Percentiles rank a stretch among this genome's conserved stretches.
These are phyloP conservation scores for Lenwebbia sp. DNA, from an alignment of 345 rosid species.

Conservation along the genomic window DNA sequence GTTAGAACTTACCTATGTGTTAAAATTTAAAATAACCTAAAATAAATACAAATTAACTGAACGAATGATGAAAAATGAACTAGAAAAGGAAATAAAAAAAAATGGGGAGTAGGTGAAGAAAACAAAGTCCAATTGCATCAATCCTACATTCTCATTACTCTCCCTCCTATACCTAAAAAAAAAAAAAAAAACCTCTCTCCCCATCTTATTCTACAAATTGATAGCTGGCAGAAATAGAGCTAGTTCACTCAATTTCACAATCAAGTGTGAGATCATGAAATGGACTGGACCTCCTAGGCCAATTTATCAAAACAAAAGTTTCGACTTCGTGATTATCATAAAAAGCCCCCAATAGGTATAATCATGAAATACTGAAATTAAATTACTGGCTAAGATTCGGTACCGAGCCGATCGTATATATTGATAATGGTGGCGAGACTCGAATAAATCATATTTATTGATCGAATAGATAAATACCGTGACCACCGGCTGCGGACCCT, in stretches of 20 bases:
- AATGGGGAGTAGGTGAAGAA: not conserved
- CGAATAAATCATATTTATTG: not conserved
- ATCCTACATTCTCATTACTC: not conserved
- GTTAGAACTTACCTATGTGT: not conserved
- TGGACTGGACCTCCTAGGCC: not conserved
- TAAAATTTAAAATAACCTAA: not conserved
- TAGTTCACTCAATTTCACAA: not conserved
- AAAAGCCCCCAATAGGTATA: not conserved
- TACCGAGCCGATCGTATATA: no score
- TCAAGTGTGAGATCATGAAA: not conserved
- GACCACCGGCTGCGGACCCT: not conserved
- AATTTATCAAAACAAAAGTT: not conserved
- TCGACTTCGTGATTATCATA: not conserved
- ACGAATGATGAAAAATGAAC: not conserved
- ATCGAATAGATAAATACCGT: not conserved
- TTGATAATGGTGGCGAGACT: no score
- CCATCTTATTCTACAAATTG: not conserved
- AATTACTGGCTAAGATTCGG: not conserved
- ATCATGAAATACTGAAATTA: not conserved
- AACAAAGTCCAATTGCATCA: not conserved
- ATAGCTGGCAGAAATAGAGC: not conserved
- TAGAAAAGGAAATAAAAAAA: not conserved
- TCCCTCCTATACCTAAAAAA: not conserved
- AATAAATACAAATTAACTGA: not conserved
- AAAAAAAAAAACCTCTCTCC: not conserved